Conservation (phyloP, 2,329 filamentous ascomycete genomes). For the Ophiocordyceps sinensis region DNA sequence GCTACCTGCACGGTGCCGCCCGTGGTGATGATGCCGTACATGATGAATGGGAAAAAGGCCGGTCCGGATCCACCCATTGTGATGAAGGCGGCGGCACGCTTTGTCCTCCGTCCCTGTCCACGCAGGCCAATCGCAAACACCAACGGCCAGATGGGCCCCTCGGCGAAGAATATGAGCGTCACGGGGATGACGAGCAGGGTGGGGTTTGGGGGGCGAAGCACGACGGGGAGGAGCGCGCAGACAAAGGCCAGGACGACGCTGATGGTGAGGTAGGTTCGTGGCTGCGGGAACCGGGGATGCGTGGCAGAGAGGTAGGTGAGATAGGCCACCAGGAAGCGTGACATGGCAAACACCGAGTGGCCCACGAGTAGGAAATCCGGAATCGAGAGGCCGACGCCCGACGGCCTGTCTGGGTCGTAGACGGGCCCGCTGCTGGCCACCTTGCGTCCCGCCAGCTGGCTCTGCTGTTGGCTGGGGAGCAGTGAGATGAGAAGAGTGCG, state of each 20-base stretch:
- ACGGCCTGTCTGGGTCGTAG: slow-evolving; percentile 16
- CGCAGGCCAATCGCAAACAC: slow-evolving; percentile 68
- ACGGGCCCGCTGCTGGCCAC: slow-evolving; percentile 12
- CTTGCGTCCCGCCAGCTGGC: slow-evolving; percentile 7
- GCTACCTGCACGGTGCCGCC: slow-evolving; percentile 48
- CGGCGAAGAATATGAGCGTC: slow-evolving; percentile 62
- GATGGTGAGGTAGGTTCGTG: slow-evolving; percentile 54
- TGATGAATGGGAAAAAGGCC: slow-evolving; percentile 58
- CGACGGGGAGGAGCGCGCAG: slow-evolving; percentile 31
- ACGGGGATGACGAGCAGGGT: slow-evolving; percentile 45
- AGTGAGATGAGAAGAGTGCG: slow-evolving; percentile 31
- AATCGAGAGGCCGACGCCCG: slow-evolving; percentile 35
- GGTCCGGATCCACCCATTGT: slow-evolving; percentile 64
- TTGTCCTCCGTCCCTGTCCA: slow-evolving; percentile 67
- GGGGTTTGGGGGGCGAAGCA: slow-evolving; percentile 27
- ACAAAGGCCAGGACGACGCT: slow-evolving; percentile 47
- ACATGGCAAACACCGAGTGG: slow-evolving; percentile 58
- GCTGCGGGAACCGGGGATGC: slow-evolving; percentile 39
- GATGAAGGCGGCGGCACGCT: slow-evolving; percentile 63
- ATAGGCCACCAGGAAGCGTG: slow-evolving; percentile 53
- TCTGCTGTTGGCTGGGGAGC: slow-evolving; percentile 15
- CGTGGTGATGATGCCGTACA: slow-evolving; percentile 49
- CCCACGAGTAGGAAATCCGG: slow-evolving; percentile 58
- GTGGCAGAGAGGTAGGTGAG: slow-evolving; percentile 44
- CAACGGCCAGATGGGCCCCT: slow-evolving; percentile 70